Base-by-base conservation (phyloP, 73 alveolate species). In the Chromera velia region DNA sequence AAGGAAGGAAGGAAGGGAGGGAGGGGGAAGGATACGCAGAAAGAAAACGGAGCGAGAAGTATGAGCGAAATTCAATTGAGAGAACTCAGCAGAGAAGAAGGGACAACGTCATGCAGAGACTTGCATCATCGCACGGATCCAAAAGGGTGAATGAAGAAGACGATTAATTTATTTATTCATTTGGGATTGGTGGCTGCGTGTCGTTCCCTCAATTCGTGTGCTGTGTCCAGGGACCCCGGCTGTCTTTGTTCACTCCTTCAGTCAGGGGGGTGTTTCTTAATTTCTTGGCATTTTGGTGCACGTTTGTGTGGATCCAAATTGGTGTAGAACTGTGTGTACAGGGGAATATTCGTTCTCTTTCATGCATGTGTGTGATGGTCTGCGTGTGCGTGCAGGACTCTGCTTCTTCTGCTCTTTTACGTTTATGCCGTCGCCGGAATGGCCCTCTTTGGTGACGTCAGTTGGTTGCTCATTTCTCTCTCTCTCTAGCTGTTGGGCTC, bases 361-460 rank as follows among this genome's bases (percentile, higher is more conserved):
- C 55, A 4, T 13, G 55, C 55, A n/a, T n/a, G n/a, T n/a, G n/a
- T n/a, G n/a, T 13, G 22, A 40, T 40, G 4, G 22, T 4, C 55
- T 40, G 55, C 13, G 55, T 40, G 22, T 40, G 22, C 13, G 55
- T 13, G 4, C 55, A 40, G 81, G 0, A 33, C 83, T 33, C 72
- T 88, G 18, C 81, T 88, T 17, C 73, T 70, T 65, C 75, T 88
- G 65, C 63, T 88, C 70, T 75, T 49, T 63, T 88, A 83, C 62
- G 70, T 81, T 27, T 88, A 83, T 49, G 81, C 86, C 19, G 85
- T 76, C 1, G 93, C 93, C 1, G 93, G 93, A 0, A 83, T 83
- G 88, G 86, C 69, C 34, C 75, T 88, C 22, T 88, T 76, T 32
- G 88, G 93, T 9, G 33, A 27, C 7, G 26, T 87, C 0, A 28